A percentile compares a stretch with the other conserved stretches of the same genome.
These are phyloP conservation scores for Cladosporium sp. DNA, from an alignment of 2,329 filamentous ascomycete genomes.

Conservation along the genomic window DNA sequence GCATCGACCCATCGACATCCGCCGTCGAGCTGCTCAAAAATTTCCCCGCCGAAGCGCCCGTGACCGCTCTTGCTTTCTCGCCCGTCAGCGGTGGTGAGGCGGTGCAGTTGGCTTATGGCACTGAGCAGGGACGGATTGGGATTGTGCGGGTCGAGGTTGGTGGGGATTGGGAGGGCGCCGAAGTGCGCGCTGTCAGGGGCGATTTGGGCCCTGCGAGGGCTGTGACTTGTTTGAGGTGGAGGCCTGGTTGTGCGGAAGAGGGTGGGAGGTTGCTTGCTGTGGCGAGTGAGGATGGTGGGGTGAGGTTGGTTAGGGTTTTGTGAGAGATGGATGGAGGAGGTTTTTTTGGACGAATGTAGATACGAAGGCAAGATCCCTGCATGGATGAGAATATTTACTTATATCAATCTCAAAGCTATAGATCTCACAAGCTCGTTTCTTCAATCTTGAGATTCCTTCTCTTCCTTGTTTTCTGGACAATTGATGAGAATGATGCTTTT, in stretches of 20 bases:
- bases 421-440: too few species aligned
- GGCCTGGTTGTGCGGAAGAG: not conserved
- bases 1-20: not conserved
- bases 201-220: constrained; percentile 6
- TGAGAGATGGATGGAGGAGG: not conserved
- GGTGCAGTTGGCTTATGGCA: constrained; percentile 21
- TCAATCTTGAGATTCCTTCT: too few species aligned
- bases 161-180: constrained; percentile 11
- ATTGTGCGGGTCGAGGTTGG: constrained; percentile 9
- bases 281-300: constrained; percentile 38
- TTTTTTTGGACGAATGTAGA: too few species aligned
- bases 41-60: constrained; percentile 22
- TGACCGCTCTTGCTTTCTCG: constrained; percentile 30
- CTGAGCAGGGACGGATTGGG: constrained; percentile 22
- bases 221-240: constrained; percentile 7
- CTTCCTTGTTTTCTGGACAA: too few species aligned
- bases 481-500: too few species aligned
- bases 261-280: constrained; percentile 31
- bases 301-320: constrained; percentile 30
- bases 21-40: constrained; percentile 14
- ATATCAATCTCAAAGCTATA: too few species aligned
- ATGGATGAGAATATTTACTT: too few species aligned
- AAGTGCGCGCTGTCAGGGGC: constrained; percentile 7
- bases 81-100: not conserved
- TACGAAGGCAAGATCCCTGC: too few species aligned